phyloP scores from a whole-genome alignment of 176 grass and related monocot species.

The Carex pumila region DNA sequence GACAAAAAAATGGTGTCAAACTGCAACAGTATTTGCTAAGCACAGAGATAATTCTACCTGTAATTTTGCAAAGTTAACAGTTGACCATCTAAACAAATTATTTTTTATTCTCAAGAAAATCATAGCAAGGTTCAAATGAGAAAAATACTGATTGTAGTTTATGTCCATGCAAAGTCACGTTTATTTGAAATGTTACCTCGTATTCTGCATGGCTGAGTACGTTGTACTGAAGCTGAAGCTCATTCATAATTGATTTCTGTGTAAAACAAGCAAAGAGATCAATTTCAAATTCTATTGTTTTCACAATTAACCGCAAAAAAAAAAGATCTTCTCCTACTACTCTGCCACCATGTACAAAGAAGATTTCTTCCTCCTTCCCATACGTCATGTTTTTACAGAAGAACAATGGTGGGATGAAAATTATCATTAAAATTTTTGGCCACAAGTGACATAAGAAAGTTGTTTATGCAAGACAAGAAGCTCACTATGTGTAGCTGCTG shows the following conservation, averaged over 20 bases:
- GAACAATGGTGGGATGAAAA: background rate
- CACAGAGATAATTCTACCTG: background rate
- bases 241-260: conserved; percentile 79
- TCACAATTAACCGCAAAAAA: conserved; percentile 19
- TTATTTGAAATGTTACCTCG: conserved; percentile 45
- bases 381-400: background rate
- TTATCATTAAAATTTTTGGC: background rate
- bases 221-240: conserved; percentile 87
- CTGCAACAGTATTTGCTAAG: background rate
- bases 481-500: background rate
- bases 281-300: background rate
- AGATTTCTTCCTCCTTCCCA: background rate
- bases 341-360: background rate
- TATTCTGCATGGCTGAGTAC: conserved; percentile 69
- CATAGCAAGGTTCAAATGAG: background rate
- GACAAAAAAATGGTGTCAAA: background rate
- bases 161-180: conserved; percentile 6
- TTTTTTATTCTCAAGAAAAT: background rate
- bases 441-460: background rate
- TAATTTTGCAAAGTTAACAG: background rate
- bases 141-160: background rate
- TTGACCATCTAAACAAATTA: background rate
- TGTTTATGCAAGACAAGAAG: background rate
- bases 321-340: background rate
- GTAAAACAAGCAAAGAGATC: conserved; percentile 14